phyloP scores from a whole-genome alignment of 768 basidiomycete genomes.

The Suillus bovinus region DNA sequence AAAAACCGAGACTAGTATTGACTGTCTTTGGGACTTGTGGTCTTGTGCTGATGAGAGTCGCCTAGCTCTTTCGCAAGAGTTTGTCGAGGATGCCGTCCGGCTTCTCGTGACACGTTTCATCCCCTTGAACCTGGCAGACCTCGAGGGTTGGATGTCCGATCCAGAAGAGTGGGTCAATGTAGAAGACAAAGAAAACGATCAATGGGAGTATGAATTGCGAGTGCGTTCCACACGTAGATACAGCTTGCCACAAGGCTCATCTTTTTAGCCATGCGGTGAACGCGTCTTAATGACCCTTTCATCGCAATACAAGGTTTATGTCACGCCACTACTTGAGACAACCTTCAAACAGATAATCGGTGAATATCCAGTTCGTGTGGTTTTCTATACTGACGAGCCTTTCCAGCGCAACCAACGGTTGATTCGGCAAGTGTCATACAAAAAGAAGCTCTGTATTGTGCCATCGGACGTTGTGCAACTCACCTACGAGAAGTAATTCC shows the following conservation, averaged over 20 bases:
- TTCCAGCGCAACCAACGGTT: constrained; percentile 43
- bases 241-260: constrained; percentile 2
- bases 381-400: background rate
- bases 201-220: constrained; percentile 92
- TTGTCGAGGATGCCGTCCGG: constrained; percentile 72
- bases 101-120: constrained; percentile 84
- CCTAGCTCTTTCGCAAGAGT: constrained; percentile 62
- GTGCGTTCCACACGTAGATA: constrained; percentile 45
- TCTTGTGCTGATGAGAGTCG: constrained; percentile 16
- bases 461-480: constrained; percentile 77
- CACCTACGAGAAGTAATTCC: constrained; percentile 63
- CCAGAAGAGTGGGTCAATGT: constrained; percentile 94
- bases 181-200: constrained; percentile 87
- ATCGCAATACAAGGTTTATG: constrained; percentile 65
- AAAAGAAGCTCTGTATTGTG: constrained; percentile 88
- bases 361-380: constrained; percentile 32
- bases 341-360: constrained; percentile 64
- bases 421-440: constrained; percentile 65
- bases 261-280: constrained; percentile 82
- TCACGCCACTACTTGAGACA: constrained; percentile 62
- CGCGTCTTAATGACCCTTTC: constrained; percentile 84
- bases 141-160: constrained; percentile 82
- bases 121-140: constrained; percentile 77
- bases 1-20: constrained; percentile 58
- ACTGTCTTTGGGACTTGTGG: constrained; percentile 1